phyloP scores from a whole-genome alignment of 176 grass and related monocot genomes.

The Aegilops bicornis region DNA sequence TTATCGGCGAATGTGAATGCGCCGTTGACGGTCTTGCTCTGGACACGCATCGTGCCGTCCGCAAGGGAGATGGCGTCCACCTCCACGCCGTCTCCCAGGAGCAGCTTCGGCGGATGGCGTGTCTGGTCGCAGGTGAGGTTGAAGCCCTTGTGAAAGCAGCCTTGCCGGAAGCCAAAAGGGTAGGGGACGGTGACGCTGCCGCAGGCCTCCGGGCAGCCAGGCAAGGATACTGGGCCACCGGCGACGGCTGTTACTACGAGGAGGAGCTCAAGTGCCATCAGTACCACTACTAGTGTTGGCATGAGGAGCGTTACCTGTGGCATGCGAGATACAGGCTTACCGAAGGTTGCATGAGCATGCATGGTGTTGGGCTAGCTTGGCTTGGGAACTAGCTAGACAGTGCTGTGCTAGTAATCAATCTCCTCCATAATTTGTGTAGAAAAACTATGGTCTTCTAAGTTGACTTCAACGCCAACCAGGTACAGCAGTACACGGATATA shows the following conservation, averaged over 20 bases:
- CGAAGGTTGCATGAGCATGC: too few relatives aligned
- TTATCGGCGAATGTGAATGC: too few relatives aligned
- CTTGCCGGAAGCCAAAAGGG: slow-evolving; percentile 8
- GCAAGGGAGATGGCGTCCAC: neutral
- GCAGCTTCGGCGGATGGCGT: neutral
- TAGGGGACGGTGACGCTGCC: slow-evolving; percentile 16
- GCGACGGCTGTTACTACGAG: neutral
- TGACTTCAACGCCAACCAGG: neutral
- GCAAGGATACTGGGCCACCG: neutral
- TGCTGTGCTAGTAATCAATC: too few relatives aligned
- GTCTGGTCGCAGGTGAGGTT: slow-evolving; percentile 20
- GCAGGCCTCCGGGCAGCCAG: slow-evolving; percentile 19
- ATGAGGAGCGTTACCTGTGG: neutral
- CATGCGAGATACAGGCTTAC: too few relatives aligned
- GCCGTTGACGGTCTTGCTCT: neutral
- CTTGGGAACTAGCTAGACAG: too few relatives aligned
- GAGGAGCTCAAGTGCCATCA: neutral
- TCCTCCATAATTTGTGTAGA: too few relatives aligned
- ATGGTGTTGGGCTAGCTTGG: too few relatives aligned
- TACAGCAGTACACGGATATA: neutral
- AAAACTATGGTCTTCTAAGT: too few relatives aligned
- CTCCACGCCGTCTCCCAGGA: neutral
- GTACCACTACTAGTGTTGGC: too few relatives aligned
- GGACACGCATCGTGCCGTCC: neutral
- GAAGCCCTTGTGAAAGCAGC: slow-evolving; percentile 20